These are phyloP conservation scores for Balansia obtecta DNA, from an alignment of 2,329 filamentous ascomycete species.

Conservation along the genomic window DNA sequence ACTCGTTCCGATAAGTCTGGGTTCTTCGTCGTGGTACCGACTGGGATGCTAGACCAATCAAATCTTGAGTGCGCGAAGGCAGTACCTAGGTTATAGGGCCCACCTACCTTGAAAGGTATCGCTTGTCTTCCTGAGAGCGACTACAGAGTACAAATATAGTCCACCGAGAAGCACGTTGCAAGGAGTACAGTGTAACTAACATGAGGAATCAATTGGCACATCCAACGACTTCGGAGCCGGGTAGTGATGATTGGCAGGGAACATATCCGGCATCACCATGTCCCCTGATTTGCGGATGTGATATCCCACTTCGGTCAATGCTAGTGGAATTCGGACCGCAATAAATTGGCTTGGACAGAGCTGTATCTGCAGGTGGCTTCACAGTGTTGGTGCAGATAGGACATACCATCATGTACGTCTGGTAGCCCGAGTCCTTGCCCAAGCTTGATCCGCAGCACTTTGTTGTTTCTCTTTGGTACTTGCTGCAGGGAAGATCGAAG, in stretches of 20 bases:
- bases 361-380: slow-evolving; percentile 32
- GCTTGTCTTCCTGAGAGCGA: too few species aligned
- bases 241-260: slow-evolving; percentile 9
- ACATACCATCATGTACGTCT: slow-evolving; percentile 30
- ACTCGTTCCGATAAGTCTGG: too few species aligned
- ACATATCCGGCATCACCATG: slow-evolving; percentile 9
- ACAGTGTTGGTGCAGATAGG: slow-evolving; percentile 33
- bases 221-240: slow-evolving; percentile 14
- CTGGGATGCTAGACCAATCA: too few species aligned
- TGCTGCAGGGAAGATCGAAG: slow-evolving; percentile 35
- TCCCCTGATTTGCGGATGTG: slow-evolving; percentile 7
- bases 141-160: slow-evolving; percentile 37
- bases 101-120: too few species aligned
- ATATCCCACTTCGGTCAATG: slow-evolving; percentile 11
- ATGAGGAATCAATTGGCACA: slow-evolving; percentile 35
- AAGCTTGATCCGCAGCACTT: slow-evolving; percentile 41
- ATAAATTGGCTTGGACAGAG: slow-evolving; percentile 28
- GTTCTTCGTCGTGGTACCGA: too few species aligned
- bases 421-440: slow-evolving; percentile 33
- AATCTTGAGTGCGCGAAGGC: too few species aligned
- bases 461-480: slow-evolving; percentile 43
- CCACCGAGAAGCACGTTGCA: slow-evolving; percentile 39
- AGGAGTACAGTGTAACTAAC: slow-evolving; percentile 32
- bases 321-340: slow-evolving; percentile 19
- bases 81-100: too few species aligned